Evolutionary conservation across 257 asterid species (phyloP).

Genomic region (Craterostigma plantagineum): DNA sequence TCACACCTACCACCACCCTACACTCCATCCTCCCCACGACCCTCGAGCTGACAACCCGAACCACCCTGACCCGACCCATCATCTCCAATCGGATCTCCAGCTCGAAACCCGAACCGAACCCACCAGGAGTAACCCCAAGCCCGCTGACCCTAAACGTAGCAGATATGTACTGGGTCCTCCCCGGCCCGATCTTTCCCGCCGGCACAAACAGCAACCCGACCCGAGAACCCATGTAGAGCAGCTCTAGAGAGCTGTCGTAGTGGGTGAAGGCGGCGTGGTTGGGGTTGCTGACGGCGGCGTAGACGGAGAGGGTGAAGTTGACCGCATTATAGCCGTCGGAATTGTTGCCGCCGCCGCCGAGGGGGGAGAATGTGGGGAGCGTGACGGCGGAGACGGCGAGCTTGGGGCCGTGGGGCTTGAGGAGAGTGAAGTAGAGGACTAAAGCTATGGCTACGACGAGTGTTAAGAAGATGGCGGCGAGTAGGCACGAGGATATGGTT

Average conservation of each 20-base stretch:
- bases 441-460: conserved; percentile 27
- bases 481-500: conserved; percentile 35
- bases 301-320: conserved; percentile 62
- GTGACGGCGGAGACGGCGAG: conserved; percentile 60
- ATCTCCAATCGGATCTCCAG: conserved; percentile 53
- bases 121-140: conserved; percentile 23
- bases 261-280: conserved; percentile 2
- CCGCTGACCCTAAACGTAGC: conserved; percentile 61
- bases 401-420: conserved; percentile 49
- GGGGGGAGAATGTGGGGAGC: conserved; percentile 59
- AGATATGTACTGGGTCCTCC: conserved; percentile 51
- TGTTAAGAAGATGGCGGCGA: conserved; percentile 53
- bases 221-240: conserved; percentile 12
- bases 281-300: conserved; percentile 21
- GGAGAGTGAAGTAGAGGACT: conserved; percentile 53
- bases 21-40: conserved; percentile 53
- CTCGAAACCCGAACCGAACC: conserved; percentile 62
- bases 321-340: conserved; percentile 15
- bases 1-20: conserved; percentile 34
- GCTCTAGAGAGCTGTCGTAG: conserved; percentile 4
- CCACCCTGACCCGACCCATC: conserved; percentile 67
- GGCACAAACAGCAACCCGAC: conserved; percentile 87
- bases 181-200: conserved; percentile 62
- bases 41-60: conserved; percentile 53
- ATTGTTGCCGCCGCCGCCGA: conserved; percentile 14